phyloP scores from a whole-genome alignment of 768 basidiomycete genomes.

The Daedaleopsis nitida region DNA sequence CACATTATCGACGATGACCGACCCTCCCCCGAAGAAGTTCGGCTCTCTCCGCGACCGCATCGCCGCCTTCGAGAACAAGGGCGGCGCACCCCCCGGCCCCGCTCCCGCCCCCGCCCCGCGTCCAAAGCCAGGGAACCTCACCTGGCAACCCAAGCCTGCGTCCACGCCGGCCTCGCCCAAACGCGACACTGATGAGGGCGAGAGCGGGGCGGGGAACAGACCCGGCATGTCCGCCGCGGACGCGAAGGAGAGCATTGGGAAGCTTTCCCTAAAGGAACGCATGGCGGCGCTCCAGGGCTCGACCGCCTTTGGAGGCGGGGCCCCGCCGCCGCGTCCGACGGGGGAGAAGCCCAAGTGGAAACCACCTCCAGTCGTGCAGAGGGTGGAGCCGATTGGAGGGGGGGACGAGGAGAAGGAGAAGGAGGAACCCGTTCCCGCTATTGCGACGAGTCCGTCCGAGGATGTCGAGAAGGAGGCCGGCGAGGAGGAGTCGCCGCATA shows the following conservation, averaged over 20 bases:
- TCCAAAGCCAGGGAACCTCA: conserved; percentile 63
- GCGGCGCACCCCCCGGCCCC: conserved; percentile 32
- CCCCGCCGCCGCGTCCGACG: conserved; percentile 61
- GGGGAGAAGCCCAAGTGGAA: conserved; percentile 86
- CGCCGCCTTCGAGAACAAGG: conserved; percentile 80
- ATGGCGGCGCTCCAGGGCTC: conserved; percentile 93
- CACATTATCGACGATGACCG: conserved; percentile 20
- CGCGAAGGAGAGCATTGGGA: conserved; percentile 83
- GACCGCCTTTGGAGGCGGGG: conserved; percentile 71
- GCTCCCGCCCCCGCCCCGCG: conserved; percentile 47
- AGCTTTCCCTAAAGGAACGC: conserved; percentile 84
- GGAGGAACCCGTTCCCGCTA: neutral
- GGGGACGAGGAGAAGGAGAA: conserved; percentile 39
- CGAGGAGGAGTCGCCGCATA: conserved; percentile 14
- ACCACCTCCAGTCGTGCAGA: conserved; percentile 56
- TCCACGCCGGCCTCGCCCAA: conserved; percentile 44
- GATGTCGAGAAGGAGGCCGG: conserved; percentile 23
- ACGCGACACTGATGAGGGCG: conserved; percentile 18
- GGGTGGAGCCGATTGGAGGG: conserved; percentile 40
- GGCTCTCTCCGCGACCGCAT: conserved; percentile 87
- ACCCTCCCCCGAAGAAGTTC: conserved; percentile 31
- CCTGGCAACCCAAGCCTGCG: conserved; percentile 71
- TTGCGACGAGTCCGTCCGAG: conserved; percentile 1
- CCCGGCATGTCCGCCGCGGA: conserved; percentile 79
- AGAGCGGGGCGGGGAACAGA: conserved; percentile 27